Conservation (phyloP, 2,329 filamentous ascomycete species). For the Epichloe gansuensis region DNA sequence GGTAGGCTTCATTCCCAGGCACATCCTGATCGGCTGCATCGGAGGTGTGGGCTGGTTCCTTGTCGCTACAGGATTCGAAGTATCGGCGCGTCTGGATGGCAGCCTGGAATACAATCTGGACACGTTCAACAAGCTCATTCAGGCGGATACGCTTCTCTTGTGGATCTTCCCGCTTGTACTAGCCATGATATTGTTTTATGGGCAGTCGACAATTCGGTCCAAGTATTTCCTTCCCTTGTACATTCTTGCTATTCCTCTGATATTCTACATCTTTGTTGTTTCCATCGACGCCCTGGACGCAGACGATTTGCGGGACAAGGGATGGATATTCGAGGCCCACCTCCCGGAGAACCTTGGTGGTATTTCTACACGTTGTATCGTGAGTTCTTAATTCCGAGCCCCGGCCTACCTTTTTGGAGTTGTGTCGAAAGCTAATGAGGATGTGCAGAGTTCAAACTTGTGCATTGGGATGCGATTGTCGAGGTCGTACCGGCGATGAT, state of each 20-base stretch:
- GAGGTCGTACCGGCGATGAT: conserved; percentile 90
- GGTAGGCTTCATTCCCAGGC: conserved; percentile 91
- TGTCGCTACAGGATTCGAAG: conserved; percentile 81
- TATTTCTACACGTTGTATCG: conserved; percentile 94
- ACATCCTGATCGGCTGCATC: conserved; percentile 94
- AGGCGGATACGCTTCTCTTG: conserved; percentile 61
- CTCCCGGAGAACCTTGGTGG: conserved; percentile 83
- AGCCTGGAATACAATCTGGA: conserved; percentile 70
- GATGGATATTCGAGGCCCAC: conserved; percentile 88
- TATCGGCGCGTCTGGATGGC: conserved; percentile 78
- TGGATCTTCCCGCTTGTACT: conserved; percentile 74
- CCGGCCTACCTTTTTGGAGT: background rate
- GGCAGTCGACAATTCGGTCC: conserved; percentile 64
- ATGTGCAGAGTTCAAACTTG: conserved; percentile 57
- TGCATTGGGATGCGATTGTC: conserved; percentile 73
- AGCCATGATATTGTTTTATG: conserved; percentile 61
- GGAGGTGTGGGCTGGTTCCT: conserved; percentile 95
- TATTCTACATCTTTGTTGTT: conserved; percentile 70
- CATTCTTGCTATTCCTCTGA: conserved; percentile 64
- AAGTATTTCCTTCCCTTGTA: conserved; percentile 80
- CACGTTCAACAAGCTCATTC: conserved; percentile 64
- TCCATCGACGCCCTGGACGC: conserved; percentile 57
- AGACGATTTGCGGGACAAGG: conserved; percentile 52
- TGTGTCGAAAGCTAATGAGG: background rate
- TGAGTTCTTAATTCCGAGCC: conserved; percentile 29